Base-by-base conservation (phyloP, 2,329 filamentous ascomycete genomes). In the Shiraia sp. region DNA sequence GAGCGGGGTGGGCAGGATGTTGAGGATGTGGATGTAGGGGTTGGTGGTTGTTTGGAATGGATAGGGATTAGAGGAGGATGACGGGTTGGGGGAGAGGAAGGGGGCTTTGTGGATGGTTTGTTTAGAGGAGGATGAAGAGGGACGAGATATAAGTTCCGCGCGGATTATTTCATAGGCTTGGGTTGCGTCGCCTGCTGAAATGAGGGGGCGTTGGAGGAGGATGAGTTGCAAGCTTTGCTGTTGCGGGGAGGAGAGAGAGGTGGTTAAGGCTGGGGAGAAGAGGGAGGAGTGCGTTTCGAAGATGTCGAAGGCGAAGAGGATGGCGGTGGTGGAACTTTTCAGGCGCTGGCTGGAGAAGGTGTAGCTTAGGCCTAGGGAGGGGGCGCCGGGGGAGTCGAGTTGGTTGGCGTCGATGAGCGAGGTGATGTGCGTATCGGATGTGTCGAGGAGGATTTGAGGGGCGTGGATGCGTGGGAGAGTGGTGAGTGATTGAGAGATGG, bases 221-320 rank as follows among this genome's bases (percentile, higher is more conserved):
- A 65, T 24, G 1, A 68, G 7, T 40, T 67, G 55, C 1, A 68
- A 35, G n/a, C 64, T 57, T 17, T 55, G 53, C 37, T 68, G 65
- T 13, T 45, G 28, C 27, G 40, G 13, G 12, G 42, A 27, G n/a
- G 58, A 45, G 12, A 65, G 29, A 1, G 47, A 35, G 25, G 55
- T 34, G 22, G 43, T 49, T 1, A 55, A 29, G n/a, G 52, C 34
- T 0, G 45, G 42, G 0, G 12, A 27, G 4, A 55, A 32, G 2
- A 63, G 36, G 10, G 59, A 47, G 3, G 49, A 55, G 36, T 49
- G 53, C 0, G 61, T n/a, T 9, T 56, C 52, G 19, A 63, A 42
- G 41, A 68, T 26, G 43, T 66, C 59, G 46, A 68, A 61, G 7
- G 58, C 56, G 45, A 66, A 58, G 1, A 68, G 15, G 0, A 62